Base-by-base conservation (phyloP, 495 filamentous ascomycete species). In the Lineolata rhizophorae region DNA sequence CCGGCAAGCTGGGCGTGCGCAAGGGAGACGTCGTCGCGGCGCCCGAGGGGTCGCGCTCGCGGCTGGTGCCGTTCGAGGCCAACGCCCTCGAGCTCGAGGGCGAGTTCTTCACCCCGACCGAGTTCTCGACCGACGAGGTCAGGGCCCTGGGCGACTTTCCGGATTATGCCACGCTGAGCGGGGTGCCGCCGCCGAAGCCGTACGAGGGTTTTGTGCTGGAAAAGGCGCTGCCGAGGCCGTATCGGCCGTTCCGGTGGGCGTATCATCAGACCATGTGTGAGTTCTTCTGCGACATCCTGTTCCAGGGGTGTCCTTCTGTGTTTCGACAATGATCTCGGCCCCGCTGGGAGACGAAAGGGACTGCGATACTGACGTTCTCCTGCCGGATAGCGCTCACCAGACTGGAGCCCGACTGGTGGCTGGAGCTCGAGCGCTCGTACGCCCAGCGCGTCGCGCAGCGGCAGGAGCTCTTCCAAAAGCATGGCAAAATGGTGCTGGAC, bases 181-280 rank as follows among this genome's bases (percentile, higher is more conserved):
- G 79, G 18, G 75, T 93, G 12, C 80, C 79, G 1, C 49, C 78
- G 20, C 83, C 83, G 0, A 36, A 56, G 9, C 58, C 76, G 0
- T 81, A 78, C 41, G 72, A 10, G 75, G 77, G 48, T 2, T 56
- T 57, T 29, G 41, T 53, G 18, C 52, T 56, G 29, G 41, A 34
- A 20, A 54, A 42, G 29, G 54, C 54, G 5, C 19, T 36, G 14
- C 47, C 54, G 17, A 48, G 54, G 31, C 54, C 54, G 18, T 58
- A 55, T 39, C 61, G 83, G 18, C 83, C 83, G 0, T 82, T 92
- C 29, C 55, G 83, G 47, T 92, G 83, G 83, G 51, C 60, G 1
- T 92, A 93, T 48, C 76, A 87, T 48, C 83, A 93, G 49, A 90
- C 82, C 0, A 93, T 93, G 83, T 79, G 82, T 90, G 66, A 37